Evolutionary conservation across 192 early-diverging fungal species (phyloP).

Genomic region (Helicostylum pulchrum): DNA sequence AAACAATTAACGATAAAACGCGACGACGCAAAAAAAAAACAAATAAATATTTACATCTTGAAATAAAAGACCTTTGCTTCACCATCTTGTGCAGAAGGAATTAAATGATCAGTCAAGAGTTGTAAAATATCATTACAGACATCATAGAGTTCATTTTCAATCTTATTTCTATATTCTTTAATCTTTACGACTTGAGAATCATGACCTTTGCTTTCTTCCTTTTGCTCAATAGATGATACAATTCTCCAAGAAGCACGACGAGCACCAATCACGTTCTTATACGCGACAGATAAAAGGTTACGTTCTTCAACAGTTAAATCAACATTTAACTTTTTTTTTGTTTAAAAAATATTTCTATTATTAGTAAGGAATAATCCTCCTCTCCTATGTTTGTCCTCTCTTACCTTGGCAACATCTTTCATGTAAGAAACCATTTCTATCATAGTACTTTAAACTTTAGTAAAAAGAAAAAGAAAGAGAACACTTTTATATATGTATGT

Average conservation of each 20-base stretch:
- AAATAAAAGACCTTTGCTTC: slow-evolving; percentile 98
- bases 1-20: slow-evolving; percentile 46
- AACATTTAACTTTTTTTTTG: slow-evolving; percentile 53
- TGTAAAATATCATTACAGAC: slow-evolving; percentile 91
- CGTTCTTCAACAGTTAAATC: slow-evolving; percentile 87
- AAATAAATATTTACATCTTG: slow-evolving; percentile 74
- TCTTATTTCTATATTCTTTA: slow-evolving; percentile 85
- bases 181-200: slow-evolving; percentile 85
- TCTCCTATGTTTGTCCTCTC: not conserved
- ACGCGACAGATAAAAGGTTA: slow-evolving; percentile 73
- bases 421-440: slow-evolving; percentile 19
- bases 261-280: slow-evolving; percentile 95
- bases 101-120: slow-evolving; percentile 83
- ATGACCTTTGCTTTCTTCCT: slow-evolving; percentile 94
- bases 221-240: slow-evolving; percentile 98
- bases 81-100: slow-evolving; percentile 82
- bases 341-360: not conserved
- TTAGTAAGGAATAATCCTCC: not conserved
- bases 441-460: not conserved
- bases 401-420: slow-evolving; percentile 48
- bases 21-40: no score
- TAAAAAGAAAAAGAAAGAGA: not conserved
- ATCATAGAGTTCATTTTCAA: slow-evolving; percentile 87
- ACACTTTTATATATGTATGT: not conserved
- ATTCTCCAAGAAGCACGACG: slow-evolving; percentile 99